Percentiles rank a stretch among this genome's conserved stretches.
Conservation (phyloP, 768 basidiomycete genomes). For the Scleroderma bovista region DNA sequence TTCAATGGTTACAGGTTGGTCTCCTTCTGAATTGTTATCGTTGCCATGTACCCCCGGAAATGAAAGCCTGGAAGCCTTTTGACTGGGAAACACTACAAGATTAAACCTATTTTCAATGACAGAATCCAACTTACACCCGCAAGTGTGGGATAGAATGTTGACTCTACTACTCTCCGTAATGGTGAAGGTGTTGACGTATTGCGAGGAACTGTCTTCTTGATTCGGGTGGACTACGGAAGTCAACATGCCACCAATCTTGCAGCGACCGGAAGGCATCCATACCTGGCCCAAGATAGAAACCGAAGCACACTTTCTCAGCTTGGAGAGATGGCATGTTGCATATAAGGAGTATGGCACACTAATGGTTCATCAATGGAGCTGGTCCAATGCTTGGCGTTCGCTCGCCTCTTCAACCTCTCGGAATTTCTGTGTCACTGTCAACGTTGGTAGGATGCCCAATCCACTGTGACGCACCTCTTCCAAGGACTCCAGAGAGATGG, state of each 20-base stretch:
- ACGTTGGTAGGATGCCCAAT: not conserved
- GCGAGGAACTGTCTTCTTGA: conserved; percentile 18
- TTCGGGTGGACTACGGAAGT: conserved; percentile 13
- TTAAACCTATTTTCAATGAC: conserved; percentile 6
- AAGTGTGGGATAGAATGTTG: conserved; percentile 43
- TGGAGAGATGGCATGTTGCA: conserved; percentile 30
- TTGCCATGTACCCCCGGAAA: conserved; percentile 32
- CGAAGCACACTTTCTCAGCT: conserved; percentile 44
- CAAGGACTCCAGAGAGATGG: conserved; percentile 19
- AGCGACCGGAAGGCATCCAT: conserved; percentile 8
- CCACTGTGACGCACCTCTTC: conserved; percentile 18
- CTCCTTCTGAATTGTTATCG: conserved; percentile 36
- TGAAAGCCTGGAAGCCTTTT: conserved; percentile 37
- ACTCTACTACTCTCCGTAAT: conserved; percentile 37
- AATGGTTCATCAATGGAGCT: conserved; percentile 12
- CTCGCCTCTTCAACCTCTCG: conserved; percentile 52
- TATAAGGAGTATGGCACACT: conserved; percentile 15
- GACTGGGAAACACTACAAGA: conserved; percentile 31
- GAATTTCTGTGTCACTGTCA: conserved; percentile 40
- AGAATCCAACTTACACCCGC: conserved; percentile 31
- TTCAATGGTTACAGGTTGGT: conserved; percentile 43
- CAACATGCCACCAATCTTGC: conserved; percentile 2
- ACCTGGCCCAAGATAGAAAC: conserved; percentile 61
- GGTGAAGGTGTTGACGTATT: conserved; percentile 25
- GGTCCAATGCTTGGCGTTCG: conserved; percentile 42